Conservation (phyloP, 2,329 filamentous ascomycete genomes). For the Claviceps cyperi region DNA sequence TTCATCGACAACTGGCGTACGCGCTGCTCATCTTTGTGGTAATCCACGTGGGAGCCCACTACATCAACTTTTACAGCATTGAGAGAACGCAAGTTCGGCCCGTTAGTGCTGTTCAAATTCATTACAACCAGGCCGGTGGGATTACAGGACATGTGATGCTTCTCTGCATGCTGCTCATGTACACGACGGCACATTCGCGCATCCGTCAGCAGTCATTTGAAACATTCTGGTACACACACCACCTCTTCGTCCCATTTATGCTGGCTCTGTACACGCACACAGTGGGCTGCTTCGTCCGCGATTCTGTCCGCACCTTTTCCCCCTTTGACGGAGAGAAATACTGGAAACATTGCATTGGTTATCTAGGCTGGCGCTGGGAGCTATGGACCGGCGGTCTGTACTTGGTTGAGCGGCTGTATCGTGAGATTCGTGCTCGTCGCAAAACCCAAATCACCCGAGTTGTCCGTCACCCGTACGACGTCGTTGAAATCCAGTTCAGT, state of each 20-base stretch:
- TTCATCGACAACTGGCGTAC: constrained; percentile 91
- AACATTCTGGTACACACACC: constrained; percentile 98
- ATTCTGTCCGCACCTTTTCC: constrained; percentile 55
- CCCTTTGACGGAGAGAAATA: constrained; percentile 72
- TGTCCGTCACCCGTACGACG: constrained; percentile 90
- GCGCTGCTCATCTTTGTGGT: constrained; percentile 69
- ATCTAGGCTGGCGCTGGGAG: constrained; percentile 96
- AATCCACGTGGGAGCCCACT: constrained; percentile 67
- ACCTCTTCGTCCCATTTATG: constrained; percentile 94
- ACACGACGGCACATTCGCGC: constrained; percentile 82
- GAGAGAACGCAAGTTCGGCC: constrained; percentile 72
- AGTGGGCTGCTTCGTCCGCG: constrained; percentile 89
- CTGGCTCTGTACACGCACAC: constrained; percentile 92
- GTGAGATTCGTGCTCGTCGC: constrained; percentile 72
- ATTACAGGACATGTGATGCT: constrained; percentile 97
- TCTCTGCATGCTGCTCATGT: constrained; percentile 97
- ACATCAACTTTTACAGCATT: constrained; percentile 98
- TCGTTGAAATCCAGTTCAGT: constrained; percentile 91
- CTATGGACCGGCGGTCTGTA: constrained; percentile 76
- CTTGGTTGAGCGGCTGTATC: constrained; percentile 74
- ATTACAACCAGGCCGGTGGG: constrained; percentile 78
- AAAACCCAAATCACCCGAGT: constrained; percentile 85
- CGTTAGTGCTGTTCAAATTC: constrained; percentile 72
- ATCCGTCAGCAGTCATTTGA: constrained; percentile 97
- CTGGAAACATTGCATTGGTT: constrained; percentile 89